Percentiles rank a stretch among this genome's conserved stretches.
phyloP scores from a whole-genome alignment of 2,329 filamentous ascomycete genomes.

The Calonectria naviculata region DNA sequence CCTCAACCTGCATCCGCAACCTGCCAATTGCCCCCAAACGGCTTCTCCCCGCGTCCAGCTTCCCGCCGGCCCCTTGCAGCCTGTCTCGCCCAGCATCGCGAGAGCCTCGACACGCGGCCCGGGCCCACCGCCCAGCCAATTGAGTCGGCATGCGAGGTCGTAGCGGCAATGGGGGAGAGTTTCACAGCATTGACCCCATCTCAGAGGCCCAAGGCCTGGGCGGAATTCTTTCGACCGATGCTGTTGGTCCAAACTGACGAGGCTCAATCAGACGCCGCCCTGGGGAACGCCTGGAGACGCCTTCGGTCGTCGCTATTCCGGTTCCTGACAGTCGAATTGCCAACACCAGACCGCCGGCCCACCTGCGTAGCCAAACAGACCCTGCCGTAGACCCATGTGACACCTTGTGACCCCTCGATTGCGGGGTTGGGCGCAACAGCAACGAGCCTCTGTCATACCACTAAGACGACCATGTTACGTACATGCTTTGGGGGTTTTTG shows the following conservation, averaged over 20 bases:
- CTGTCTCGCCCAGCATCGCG: not conserved
- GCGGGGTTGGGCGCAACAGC: constrained; percentile 7
- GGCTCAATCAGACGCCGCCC: not conserved
- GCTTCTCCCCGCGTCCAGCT: no score
- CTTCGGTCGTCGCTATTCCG: not conserved
- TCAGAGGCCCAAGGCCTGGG: no score
- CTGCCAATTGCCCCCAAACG: no score
- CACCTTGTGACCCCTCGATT: constrained; percentile 4
- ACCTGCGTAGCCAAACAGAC: constrained; percentile 11
- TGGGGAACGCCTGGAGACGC: not conserved
- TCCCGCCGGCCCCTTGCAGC: no score
- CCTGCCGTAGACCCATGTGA: constrained; percentile 9
- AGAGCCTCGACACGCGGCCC: not conserved
- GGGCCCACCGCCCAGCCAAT: not conserved
- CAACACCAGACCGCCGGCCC: not conserved
- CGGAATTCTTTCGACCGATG: not conserved
- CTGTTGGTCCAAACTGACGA: not conserved
- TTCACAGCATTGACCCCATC: not conserved
- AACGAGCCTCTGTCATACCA: not conserved
- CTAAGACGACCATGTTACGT: constrained; percentile 1
- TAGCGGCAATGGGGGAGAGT: not conserved
- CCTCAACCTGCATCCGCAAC: not conserved
- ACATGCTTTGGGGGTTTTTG: not conserved
- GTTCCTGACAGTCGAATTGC: not conserved
- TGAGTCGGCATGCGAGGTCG: not conserved